These are phyloP conservation scores for Oemleria cerasiformis DNA, from an alignment of 306 rosid species.

Conservation along the genomic window DNA sequence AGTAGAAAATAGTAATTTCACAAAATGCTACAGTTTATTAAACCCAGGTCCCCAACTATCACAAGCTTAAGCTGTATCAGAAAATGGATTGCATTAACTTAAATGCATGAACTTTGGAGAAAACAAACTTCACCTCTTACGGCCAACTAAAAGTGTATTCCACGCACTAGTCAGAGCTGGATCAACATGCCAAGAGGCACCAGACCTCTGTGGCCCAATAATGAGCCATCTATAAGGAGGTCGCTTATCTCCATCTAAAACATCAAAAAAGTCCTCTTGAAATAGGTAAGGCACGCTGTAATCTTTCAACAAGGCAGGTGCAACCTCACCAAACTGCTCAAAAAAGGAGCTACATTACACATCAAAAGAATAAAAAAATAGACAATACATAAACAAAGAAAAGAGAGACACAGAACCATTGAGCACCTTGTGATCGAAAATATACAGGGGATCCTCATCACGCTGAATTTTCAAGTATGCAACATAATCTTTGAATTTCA, in stretches of 20 bases:
- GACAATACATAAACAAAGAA: neutral
- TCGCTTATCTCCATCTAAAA: slow-evolving; percentile 68
- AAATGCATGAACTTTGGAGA: slow-evolving; percentile 7
- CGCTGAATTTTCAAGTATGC: slow-evolving; percentile 77
- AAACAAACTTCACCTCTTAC: slow-evolving; percentile 63
- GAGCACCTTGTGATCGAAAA: slow-evolving; percentile 89
- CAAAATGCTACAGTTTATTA: neutral
- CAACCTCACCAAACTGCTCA: slow-evolving; percentile 87
- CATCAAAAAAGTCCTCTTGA: slow-evolving; percentile 85
- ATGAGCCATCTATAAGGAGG: slow-evolving; percentile 97
- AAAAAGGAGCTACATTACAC: slow-evolving; percentile 8
- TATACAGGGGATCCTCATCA: slow-evolving; percentile 96
- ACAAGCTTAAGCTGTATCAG: neutral
- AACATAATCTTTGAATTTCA: slow-evolving; percentile 83
- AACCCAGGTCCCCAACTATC: neutral
- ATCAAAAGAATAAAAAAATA: neutral
- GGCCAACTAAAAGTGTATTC: slow-evolving; percentile 93
- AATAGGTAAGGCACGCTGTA: slow-evolving; percentile 83
- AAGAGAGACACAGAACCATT: slow-evolving; percentile 1
- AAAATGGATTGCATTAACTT: slow-evolving; percentile 1
- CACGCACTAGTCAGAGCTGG: slow-evolving; percentile 99
- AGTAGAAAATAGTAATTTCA: neutral
- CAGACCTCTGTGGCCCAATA: slow-evolving; percentile 97
- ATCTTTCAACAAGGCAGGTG: slow-evolving; percentile 83
- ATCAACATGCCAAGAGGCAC: slow-evolving; percentile 99